These are phyloP conservation scores for Plasmodium chabaudi DNA, from an alignment of 169 alveolate genomes.

Conservation along the genomic window DNA sequence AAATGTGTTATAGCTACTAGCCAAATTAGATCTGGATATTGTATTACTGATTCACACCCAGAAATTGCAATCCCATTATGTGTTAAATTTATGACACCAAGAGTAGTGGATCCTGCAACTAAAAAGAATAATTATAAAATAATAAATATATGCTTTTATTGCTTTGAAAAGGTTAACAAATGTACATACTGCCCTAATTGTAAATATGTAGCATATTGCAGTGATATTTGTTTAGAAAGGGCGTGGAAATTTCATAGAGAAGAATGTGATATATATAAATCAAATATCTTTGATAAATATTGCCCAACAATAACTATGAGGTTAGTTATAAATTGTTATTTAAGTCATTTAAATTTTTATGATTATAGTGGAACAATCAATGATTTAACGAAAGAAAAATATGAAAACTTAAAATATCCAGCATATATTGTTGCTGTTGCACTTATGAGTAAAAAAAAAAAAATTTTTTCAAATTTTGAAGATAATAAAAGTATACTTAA, in stretches of 20 bases:
- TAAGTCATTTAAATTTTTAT: constrained; percentile 61
- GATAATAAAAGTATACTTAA: constrained; percentile 62
- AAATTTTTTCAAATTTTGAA: constrained; percentile 38
- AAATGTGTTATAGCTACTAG: constrained; percentile 48
- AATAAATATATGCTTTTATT: constrained; percentile 54
- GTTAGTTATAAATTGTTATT: constrained; percentile 48
- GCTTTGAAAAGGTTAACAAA: constrained; percentile 59
- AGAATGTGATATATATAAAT: constrained; percentile 58
- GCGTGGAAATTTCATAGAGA: constrained; percentile 74
- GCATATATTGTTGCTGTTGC: constrained; percentile 72
- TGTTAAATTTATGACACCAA: constrained; percentile 62
- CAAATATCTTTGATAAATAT: constrained; percentile 56
- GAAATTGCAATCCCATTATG: constrained; percentile 50
- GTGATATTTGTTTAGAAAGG: constrained; percentile 50
- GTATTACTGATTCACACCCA: constrained; percentile 61
- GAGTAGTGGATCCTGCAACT: constrained; percentile 40
- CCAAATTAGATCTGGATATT: constrained; percentile 63
- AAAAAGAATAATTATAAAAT: constrained; percentile 35
- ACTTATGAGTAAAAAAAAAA: constrained; percentile 57
- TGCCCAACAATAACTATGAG: constrained; percentile 70
- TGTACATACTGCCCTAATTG: constrained; percentile 62
- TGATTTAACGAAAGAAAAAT: constrained; percentile 62
- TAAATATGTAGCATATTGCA: constrained; percentile 63
- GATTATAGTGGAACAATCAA: constrained; percentile 55
- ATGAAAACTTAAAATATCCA: constrained; percentile 63